These are phyloP conservation scores for Phylloporus sp. DNA, from an alignment of 1,284 basidiomycete species.

Conservation along the genomic window DNA sequence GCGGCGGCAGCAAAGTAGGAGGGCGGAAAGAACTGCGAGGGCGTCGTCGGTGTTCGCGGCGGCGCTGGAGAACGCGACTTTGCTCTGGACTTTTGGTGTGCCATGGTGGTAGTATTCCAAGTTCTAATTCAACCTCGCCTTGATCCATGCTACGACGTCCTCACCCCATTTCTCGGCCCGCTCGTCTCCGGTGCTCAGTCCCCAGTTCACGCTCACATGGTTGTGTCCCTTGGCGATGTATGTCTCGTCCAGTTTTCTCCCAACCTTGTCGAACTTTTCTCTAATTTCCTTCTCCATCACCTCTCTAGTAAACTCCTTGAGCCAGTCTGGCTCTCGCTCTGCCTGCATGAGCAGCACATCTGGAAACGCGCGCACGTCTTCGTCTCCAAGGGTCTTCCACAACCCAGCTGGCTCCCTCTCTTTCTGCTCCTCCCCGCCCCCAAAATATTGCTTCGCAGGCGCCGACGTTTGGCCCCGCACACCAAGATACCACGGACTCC, in stretches of 20 bases:
- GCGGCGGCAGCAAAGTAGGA: constrained; percentile 73
- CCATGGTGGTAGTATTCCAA: constrained; percentile 32
- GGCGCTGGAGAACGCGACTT: constrained; percentile 43
- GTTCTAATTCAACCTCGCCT: constrained; percentile 22
- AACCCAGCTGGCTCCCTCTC: constrained; percentile 51
- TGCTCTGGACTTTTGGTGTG: constrained; percentile 26
- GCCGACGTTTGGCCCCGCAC: constrained; percentile 32
- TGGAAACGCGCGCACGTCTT: constrained; percentile 50
- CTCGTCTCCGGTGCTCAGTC: constrained; percentile 57
- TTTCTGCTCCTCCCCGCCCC: constrained; percentile 49
- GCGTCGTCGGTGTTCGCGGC: constrained; percentile 34
- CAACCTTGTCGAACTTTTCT: constrained; percentile 43
- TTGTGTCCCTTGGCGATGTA: constrained; percentile 64
- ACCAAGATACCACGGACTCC: constrained; percentile 52
- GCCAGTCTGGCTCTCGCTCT: constrained; percentile 59
- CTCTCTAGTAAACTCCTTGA: constrained; percentile 43
- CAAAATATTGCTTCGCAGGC: constrained; percentile 53
- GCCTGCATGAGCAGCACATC: constrained; percentile 55
- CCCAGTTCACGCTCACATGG: constrained; percentile 62
- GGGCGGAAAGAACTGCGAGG: constrained; percentile 60
- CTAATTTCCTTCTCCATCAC: constrained; percentile 50
- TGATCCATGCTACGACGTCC: constrained; percentile 58
- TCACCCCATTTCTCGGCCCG: constrained; percentile 69
- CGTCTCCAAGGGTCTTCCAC: constrained; percentile 45
- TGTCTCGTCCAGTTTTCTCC: constrained; percentile 36